phyloP scores from a whole-genome alignment of 2,329 filamentous ascomycete genomes.

The Aspergillus sp. region DNA sequence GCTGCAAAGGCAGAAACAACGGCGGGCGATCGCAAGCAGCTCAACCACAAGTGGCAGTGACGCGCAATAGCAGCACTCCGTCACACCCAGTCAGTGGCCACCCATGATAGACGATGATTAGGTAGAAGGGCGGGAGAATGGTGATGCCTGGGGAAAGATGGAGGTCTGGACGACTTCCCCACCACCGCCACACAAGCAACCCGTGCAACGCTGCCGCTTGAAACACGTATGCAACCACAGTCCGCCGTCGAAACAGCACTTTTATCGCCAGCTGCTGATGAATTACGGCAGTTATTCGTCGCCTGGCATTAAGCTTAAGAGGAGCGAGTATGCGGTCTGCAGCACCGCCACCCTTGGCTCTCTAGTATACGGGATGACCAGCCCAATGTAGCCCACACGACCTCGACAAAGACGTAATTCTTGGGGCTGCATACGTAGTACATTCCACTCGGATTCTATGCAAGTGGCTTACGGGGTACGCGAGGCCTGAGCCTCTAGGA shows the following conservation, averaged over 20 bases:
- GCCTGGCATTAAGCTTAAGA: constrained; percentile 8
- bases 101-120: neutral
- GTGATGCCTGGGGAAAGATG: constrained; percentile 15
- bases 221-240: constrained; percentile 11
- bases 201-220: neutral
- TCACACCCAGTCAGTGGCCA: neutral
- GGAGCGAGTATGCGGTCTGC: neutral
- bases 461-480: neutral
- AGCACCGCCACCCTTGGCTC: constrained; percentile 19
- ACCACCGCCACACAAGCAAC: constrained; percentile 5
- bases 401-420: neutral
- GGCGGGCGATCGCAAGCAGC: constrained; percentile 8
- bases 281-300: neutral
- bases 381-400: neutral
- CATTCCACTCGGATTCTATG: neutral
- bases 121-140: neutral
- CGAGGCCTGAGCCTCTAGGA: too few relatives aligned
- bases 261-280: neutral
- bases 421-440: neutral
- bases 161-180: neutral
- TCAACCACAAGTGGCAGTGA: neutral
- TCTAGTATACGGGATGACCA: neutral
- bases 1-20: constrained; percentile 8
- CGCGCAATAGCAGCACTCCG: neutral
- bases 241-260: neutral